phyloP scores from a whole-genome alignment of 495 filamentous ascomycete species.

The Penicillium angulare region DNA sequence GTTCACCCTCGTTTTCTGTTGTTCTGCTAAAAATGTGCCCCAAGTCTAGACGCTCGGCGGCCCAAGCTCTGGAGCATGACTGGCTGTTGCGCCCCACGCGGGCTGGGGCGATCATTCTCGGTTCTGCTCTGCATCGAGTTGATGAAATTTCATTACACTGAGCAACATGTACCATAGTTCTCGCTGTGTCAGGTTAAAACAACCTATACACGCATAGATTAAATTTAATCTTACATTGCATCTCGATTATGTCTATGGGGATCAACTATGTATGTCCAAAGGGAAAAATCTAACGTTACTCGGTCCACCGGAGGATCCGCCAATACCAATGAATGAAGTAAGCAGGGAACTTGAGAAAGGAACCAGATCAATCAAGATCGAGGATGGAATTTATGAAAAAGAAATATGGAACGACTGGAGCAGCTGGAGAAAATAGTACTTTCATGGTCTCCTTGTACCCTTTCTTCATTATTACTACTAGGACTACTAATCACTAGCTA shows the following conservation, averaged over 20 bases:
- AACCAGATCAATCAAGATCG: neutral
- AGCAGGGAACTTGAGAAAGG: neutral
- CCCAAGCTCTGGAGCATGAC: neutral
- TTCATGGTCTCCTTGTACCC: no score
- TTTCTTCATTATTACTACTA: no score
- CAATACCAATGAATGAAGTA: no score
- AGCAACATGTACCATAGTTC: neutral
- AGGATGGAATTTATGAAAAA: neutral
- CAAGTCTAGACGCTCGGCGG: constrained; percentile 19
- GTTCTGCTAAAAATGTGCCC: constrained; percentile 10
- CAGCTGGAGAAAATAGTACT: no score
- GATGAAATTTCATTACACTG: constrained; percentile 12
- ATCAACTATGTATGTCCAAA: no score
- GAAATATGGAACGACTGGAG: neutral
- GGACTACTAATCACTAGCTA: no score
- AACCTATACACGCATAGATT: neutral
- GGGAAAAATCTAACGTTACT: no score
- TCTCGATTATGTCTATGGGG: no score
- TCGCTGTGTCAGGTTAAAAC: neutral
- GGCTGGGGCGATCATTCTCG: constrained; percentile 23
- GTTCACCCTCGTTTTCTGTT: neutral
- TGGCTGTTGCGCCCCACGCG: constrained; percentile 17
- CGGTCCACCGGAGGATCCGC: no score
- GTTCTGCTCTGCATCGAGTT: constrained; percentile 25
- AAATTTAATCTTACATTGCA: no score